These are phyloP conservation scores for Peniophora sp. DNA, from an alignment of 1,284 basidiomycete genomes.

Conservation along the genomic window DNA sequence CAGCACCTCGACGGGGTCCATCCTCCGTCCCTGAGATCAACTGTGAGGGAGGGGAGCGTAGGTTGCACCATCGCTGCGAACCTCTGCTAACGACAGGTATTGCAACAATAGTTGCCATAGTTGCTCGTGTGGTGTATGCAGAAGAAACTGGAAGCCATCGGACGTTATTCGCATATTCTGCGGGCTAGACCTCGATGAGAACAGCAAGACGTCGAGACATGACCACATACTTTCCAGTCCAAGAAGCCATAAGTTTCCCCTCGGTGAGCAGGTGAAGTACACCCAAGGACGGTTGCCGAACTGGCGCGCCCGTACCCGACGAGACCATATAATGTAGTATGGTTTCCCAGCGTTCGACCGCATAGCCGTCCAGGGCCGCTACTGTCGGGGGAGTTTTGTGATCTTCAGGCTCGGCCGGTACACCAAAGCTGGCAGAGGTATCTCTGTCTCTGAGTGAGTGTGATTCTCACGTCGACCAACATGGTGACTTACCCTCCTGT, in stretches of 20 bases:
- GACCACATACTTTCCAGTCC: not conserved
- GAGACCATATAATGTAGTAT: slow-evolving; percentile 99
- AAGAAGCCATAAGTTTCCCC: slow-evolving; percentile 78
- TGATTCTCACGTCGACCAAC: not conserved
- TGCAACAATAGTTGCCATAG: slow-evolving; percentile 95
- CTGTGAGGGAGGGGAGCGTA: not conserved
- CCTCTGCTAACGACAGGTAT: slow-evolving; percentile 79
- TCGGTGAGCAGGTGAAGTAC: slow-evolving; percentile 80
- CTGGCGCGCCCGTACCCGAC: slow-evolving; percentile 67
- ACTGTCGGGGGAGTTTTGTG: slow-evolving; percentile 43
- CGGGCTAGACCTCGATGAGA: not conserved
- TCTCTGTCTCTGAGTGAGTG: slow-evolving; percentile 48
- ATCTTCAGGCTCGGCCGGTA: slow-evolving; percentile 63
- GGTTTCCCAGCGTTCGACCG: slow-evolving; percentile 94
- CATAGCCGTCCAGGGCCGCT: slow-evolving; percentile 76
- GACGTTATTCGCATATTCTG: slow-evolving; percentile 67
- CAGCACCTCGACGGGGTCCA: slow-evolving; percentile 92
- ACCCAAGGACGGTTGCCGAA: slow-evolving; percentile 66
- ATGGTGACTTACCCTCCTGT: slow-evolving; percentile 75
- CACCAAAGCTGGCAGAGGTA: slow-evolving; percentile 85
- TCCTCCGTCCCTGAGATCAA: slow-evolving; percentile 60
- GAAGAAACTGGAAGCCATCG: slow-evolving; percentile 92
- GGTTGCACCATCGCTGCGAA: slow-evolving; percentile 23
- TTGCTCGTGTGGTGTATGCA: slow-evolving; percentile 95
- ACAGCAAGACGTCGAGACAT: not conserved